These are phyloP conservation scores for Dillenia turbinata DNA, from an alignment of 164 flowering plant genomes.

Conservation along the genomic window DNA sequence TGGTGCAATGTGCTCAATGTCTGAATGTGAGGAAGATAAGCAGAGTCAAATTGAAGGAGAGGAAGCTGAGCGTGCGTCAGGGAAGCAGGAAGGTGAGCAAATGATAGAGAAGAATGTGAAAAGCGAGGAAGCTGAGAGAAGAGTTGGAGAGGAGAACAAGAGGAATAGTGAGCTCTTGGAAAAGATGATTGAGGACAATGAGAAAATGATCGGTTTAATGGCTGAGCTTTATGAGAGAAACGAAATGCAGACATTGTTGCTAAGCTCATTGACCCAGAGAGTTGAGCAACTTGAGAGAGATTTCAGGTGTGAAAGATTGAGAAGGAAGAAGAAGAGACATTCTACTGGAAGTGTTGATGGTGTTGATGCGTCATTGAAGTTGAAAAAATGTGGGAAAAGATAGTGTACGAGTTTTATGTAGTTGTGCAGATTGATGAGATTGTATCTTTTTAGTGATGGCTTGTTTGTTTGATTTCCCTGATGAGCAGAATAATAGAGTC, in stretches of 20 bases:
- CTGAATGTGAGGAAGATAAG: slow-evolving; percentile 1
- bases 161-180: slow-evolving; percentile 31
- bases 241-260: slow-evolving; percentile 32
- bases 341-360: slow-evolving; percentile 4
- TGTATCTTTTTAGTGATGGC: no score
- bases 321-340: slow-evolving; percentile 39
- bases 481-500: no score
- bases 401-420: no score
- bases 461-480: no score
- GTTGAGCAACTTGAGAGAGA: slow-evolving; percentile 63
- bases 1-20: not conserved
- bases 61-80: slow-evolving; percentile 2
- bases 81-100: slow-evolving; percentile 5
- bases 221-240: slow-evolving; percentile 45
- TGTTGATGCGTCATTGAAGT: no score
- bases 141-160: slow-evolving; percentile 2
- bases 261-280: slow-evolving; percentile 41
- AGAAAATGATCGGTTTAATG: slow-evolving; percentile 50
- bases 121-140: not conserved
- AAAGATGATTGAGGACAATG: slow-evolving; percentile 46
- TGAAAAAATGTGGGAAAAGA: no score
- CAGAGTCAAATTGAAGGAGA: slow-evolving; percentile 1
- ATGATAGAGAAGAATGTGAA: not conserved
- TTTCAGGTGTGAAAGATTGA: slow-evolving; percentile 28
- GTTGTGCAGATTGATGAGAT: no score